Evolutionary conservation across 257 asterid species (phyloP).

Genomic region (Anisodus acutangulus): DNA sequence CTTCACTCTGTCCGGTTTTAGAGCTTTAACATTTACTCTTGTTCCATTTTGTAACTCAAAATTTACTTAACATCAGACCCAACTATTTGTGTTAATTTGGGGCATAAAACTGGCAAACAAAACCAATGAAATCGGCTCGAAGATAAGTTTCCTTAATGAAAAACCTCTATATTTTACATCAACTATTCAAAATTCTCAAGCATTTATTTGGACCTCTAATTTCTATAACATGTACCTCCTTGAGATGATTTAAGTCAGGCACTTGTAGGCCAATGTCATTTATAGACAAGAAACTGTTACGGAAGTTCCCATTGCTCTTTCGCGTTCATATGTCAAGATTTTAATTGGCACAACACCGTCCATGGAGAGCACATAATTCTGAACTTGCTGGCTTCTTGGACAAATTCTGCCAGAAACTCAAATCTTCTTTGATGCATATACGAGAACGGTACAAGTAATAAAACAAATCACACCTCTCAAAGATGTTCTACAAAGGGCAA

Average conservation of each 20-base stretch:
- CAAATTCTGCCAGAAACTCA: constrained; percentile 5
- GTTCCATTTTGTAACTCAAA: not conserved
- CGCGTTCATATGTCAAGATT: not conserved
- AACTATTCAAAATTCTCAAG: not conserved
- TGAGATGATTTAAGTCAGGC: not conserved
- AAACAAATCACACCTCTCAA: not conserved
- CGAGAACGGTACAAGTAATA: not conserved
- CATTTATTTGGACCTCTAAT: constrained; percentile 19
- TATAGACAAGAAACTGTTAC: not conserved
- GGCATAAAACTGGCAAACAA: not conserved
- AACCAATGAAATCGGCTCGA: not conserved
- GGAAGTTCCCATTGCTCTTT: not conserved
- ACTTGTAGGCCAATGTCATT: not conserved
- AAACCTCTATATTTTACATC: not conserved
- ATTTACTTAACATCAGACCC: not conserved
- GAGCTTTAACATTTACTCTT: not conserved
- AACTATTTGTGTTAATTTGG: not conserved
- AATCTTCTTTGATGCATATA: constrained; percentile 6
- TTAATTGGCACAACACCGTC: not conserved
- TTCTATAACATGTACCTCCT: not conserved
- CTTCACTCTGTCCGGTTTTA: not conserved
- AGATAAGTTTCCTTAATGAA: not conserved
- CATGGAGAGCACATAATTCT: constrained; percentile 17
- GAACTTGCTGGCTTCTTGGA: not conserved
- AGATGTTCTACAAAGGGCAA: not conserved